Evolutionary conservation across 2,329 filamentous ascomycete genomes (phyloP).

Genomic region (Microdochium trichocladiopsis): DNA sequence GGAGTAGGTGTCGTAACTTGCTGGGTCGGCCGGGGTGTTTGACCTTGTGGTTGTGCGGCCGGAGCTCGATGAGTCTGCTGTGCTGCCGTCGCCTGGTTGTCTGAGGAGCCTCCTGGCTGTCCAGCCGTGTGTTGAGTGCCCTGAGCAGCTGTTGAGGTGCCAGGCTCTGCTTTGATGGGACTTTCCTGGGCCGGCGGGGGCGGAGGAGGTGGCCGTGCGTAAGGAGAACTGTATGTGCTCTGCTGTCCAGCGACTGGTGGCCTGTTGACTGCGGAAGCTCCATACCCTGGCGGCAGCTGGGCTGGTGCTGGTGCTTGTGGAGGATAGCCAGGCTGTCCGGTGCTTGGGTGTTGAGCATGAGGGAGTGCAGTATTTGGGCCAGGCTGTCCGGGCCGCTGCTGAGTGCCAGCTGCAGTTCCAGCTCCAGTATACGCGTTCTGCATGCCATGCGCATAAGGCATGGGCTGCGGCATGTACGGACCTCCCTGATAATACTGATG

Average conservation of each 20-base stretch:
- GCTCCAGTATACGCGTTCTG: conserved; percentile 12
- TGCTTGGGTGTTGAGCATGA: neutral
- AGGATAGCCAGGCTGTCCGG: neutral
- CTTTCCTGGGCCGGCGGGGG: conserved; percentile 13
- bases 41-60: neutral
- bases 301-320: conserved; percentile 15
- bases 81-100: neutral
- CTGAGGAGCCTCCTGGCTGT: neutral
- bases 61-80: conserved; percentile 4
- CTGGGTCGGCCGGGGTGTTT: neutral
- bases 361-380: neutral
- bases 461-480: conserved; percentile 11
- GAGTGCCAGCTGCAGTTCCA: too few relatives aligned
- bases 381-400: conserved; percentile 2
- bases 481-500: conserved; percentile 20
- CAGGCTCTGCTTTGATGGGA: conserved; percentile 13
- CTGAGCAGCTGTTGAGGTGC: conserved; percentile 6
- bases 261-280: conserved; percentile 11
- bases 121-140: conserved; percentile 1
- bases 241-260: conserved; percentile 16
- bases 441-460: neutral
- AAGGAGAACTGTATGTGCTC: conserved; percentile 22
- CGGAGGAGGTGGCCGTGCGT: conserved; percentile 18
- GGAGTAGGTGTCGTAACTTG: conserved; percentile 1
- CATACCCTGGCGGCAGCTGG: conserved; percentile 17